These are phyloP conservation scores for Pleomassaria siparia DNA, from an alignment of 2,329 filamentous ascomycete species.

Conservation along the genomic window DNA sequence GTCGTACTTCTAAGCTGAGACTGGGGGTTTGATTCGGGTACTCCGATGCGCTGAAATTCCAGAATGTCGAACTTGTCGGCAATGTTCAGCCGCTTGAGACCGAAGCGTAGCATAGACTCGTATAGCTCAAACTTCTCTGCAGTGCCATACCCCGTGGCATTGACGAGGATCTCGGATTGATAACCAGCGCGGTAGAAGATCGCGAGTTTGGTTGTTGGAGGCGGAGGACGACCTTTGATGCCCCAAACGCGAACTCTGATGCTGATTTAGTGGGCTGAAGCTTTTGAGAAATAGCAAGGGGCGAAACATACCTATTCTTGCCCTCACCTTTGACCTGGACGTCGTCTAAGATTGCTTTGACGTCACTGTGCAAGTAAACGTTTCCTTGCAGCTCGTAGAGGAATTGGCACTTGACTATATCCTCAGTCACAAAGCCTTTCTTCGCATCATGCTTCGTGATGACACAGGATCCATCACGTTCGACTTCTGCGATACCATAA, in stretches of 20 bases:
- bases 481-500: slow-evolving; percentile 55
- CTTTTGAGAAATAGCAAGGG: background rate
- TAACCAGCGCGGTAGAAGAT: slow-evolving; percentile 44
- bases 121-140: slow-evolving; percentile 53
- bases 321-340: slow-evolving; percentile 37
- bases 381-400: slow-evolving; percentile 52
- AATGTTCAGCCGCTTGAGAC: slow-evolving; percentile 43
- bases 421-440: slow-evolving; percentile 40
- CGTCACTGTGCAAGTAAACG: slow-evolving; percentile 49
- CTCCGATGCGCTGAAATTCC: slow-evolving; percentile 53
- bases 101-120: slow-evolving; percentile 51
- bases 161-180: slow-evolving; percentile 42
- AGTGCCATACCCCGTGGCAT: slow-evolving; percentile 48
- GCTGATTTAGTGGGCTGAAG: background rate
- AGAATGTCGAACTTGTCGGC: slow-evolving; percentile 50
- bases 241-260: slow-evolving; percentile 41
- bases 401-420: slow-evolving; percentile 44
- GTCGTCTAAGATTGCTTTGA: slow-evolving; percentile 43
- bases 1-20: slow-evolving; percentile 34
- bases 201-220: slow-evolving; percentile 45
- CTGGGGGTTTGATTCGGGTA: slow-evolving; percentile 28
- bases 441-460: slow-evolving; percentile 53
- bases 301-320: slow-evolving; percentile 32
- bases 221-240: slow-evolving; percentile 43
- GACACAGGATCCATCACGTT: slow-evolving; percentile 47